phyloP scores from a whole-genome alignment of 352 stramenopile species.

The Pythium chondricola region DNA sequence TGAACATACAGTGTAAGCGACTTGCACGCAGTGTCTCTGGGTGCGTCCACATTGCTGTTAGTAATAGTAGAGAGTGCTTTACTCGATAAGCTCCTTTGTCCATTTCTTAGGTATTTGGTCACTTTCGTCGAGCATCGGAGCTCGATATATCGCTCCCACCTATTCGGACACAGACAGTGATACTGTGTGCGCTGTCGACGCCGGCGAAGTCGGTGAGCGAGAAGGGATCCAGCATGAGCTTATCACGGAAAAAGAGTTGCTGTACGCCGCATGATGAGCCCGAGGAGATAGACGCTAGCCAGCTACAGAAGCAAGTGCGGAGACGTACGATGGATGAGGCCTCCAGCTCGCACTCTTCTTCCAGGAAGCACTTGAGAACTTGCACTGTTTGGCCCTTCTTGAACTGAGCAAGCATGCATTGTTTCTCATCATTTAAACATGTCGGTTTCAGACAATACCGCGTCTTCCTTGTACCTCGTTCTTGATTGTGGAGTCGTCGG shows the following conservation, averaged over 20 bases:
- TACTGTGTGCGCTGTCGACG: conserved; percentile 24
- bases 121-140: too few relatives aligned
- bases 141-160: too few relatives aligned
- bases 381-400: conserved; percentile 59
- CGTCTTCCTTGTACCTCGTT: conserved; percentile 25
- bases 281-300: background rate
- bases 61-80: background rate
- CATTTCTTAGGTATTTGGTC: too few relatives aligned
- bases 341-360: conserved; percentile 41
- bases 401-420: too few relatives aligned
- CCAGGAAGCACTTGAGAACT: conserved; percentile 54
- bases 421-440: too few relatives aligned
- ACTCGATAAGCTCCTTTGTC: too few relatives aligned
- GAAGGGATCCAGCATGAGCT: conserved; percentile 49
- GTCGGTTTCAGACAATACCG: too few relatives aligned
- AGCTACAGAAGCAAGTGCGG: background rate
- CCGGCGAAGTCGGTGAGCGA: conserved; percentile 55
- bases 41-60: background rate
- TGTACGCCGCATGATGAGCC: background rate
- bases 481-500: conserved; percentile 43
- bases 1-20: too few relatives aligned
- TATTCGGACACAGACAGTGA: conserved; percentile 40
- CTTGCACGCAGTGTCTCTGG: background rate
- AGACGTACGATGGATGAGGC: conserved; percentile 27
- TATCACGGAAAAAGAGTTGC: conserved; percentile 36